Evolutionary conservation across 192 early-diverging fungal species (phyloP), one percentile per base, ranked within the genome.

Genomic region (Thamnidium elegans): DNA sequence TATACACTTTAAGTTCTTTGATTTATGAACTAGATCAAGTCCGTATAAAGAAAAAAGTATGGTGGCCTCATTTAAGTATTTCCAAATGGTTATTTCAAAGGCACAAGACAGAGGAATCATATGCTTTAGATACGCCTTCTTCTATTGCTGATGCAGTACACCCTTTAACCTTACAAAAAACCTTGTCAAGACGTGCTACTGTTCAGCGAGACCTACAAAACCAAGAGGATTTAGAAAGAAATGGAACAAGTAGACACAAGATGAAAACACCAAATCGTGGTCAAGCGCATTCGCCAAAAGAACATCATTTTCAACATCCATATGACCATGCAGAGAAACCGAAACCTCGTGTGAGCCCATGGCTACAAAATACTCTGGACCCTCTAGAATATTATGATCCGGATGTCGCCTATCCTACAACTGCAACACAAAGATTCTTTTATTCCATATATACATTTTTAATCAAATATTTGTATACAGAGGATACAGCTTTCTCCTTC

Each of bases 1-100:
- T 72, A 4, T 72, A 67, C 6, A 72, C 71, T 1, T 17, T 72
- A 0, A 51, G 60, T n/a, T 72, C 71, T 13, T 60, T 72, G 9
- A 44, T 67, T 5, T 72, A 63, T 34, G 71, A 72, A 46, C 47
- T 72, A 6, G 61, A 72, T 42, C n/a, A 34, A 2, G 47, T 43
- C 8, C 61, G 71, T 13, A 21, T 48, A 13, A 50, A 60, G n/a
- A 52, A 51, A 20, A n/a, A 47, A 11, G 50, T 72, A 43, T 72
- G 65, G 71, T 59, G 36, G 8, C 59, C 61, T 3, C 45, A 62
- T 34, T 15, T 72, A n/a, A 58, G 61, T 31, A 19, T 72, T 20
- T 17, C 32, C 10, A 55, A 69, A 36, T 48, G 61, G 48, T 36
- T 63, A 7, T 42, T 14, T 19, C 42, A 52, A 42, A 63, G 54